Evolutionary conservation across 371 early-diverging fungal genomes (phyloP).

Genomic region (Mortierella sp.): DNA sequence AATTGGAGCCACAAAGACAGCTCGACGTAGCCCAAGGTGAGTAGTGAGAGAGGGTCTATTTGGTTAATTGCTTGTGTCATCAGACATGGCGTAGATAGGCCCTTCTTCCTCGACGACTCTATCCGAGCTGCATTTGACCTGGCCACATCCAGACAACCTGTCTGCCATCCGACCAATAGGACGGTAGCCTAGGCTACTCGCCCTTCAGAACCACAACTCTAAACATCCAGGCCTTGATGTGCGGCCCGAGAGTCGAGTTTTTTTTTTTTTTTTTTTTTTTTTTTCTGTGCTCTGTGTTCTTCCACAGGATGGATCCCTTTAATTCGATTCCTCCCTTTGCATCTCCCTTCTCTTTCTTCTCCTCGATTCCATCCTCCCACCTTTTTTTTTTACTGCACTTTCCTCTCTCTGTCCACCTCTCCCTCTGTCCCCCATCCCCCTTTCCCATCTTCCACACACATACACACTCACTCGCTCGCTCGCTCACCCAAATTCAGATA

Average conservation of each 20-base stretch:
- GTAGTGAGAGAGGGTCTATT: no score
- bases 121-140: neutral
- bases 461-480: no score
- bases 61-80: no score
- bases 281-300: neutral
- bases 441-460: neutral
- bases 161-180: neutral
- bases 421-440: neutral
- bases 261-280: neutral
- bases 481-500: neutral
- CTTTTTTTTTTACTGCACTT: no score
- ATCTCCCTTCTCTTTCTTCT: neutral
- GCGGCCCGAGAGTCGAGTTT: no score
- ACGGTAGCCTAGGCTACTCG: neutral
- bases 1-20: no score
- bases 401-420: neutral
- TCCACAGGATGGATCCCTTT: no score
- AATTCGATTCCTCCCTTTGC: constrained; percentile 1
- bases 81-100: no score
- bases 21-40: no score
- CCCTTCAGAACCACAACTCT: no score
- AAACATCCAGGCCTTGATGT: no score
- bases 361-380: neutral
- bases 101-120: neutral
- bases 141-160: neutral